Percentiles rank a stretch among this genome's conserved stretches.
Evolutionary conservation across 1,284 basidiomycete genomes (phyloP).

Genomic region (Entoloma clypeatum): DNA sequence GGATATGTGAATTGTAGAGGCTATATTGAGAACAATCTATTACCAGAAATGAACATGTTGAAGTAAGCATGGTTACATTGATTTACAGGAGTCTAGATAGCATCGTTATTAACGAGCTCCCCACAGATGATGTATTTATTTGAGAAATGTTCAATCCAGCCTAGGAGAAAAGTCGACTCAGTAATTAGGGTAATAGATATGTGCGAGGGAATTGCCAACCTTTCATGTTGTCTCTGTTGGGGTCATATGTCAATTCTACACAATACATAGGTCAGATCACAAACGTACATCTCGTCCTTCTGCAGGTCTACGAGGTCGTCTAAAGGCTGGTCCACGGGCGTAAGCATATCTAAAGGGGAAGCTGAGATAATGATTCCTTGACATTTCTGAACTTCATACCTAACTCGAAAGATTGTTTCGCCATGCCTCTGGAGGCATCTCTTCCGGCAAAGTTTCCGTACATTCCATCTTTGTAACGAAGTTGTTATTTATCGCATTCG

Average conservation of each 20-base stretch:
- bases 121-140: slow-evolving; percentile 87
- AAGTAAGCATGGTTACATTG: slow-evolving; percentile 7
- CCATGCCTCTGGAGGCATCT: slow-evolving; percentile 94
- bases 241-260: slow-evolving; percentile 10
- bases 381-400: slow-evolving; percentile 45
- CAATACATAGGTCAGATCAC: neutral
- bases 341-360: slow-evolving; percentile 76
- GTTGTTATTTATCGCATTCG: neutral
- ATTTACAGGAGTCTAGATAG: slow-evolving; percentile 27
- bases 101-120: slow-evolving; percentile 73
- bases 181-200: neutral
- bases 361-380: neutral
- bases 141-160: slow-evolving; percentile 88
- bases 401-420: slow-evolving; percentile 90
- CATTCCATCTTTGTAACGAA: slow-evolving; percentile 67
- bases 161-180: slow-evolving; percentile 31
- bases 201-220: slow-evolving; percentile 36
- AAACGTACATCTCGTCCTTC: slow-evolving; percentile 76
- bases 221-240: slow-evolving; percentile 81
- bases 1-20: too few relatives aligned
- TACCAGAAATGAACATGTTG: too few relatives aligned
- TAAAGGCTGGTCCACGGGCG: slow-evolving; percentile 79
- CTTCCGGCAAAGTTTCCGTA: slow-evolving; percentile 96
- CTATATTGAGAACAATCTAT: too few relatives aligned
- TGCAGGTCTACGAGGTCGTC: slow-evolving; percentile 80